Conservation (phyloP, 352 stramenopile species). For the Saprolegnia parasitica region DNA sequence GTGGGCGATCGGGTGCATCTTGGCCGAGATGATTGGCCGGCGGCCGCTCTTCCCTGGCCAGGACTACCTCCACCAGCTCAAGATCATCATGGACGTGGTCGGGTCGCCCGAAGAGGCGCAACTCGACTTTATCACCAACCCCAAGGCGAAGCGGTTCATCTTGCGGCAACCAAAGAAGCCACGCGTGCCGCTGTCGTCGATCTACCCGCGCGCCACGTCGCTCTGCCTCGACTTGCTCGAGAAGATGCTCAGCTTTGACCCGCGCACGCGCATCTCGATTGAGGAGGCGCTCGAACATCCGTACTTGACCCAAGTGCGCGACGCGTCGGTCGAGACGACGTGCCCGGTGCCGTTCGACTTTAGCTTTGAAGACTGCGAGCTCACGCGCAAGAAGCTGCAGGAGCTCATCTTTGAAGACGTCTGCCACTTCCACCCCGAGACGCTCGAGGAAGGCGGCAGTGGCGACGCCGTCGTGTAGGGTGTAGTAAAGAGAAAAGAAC, state of each 20-base stretch:
- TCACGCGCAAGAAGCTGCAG: conserved; percentile 88
- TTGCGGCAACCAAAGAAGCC: conserved; percentile 83
- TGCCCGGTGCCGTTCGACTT: conserved; percentile 82
- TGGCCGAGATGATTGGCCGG: conserved; percentile 81
- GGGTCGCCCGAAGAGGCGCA: conserved; percentile 71
- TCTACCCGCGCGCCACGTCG: conserved; percentile 81
- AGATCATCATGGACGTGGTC: conserved; percentile 89
- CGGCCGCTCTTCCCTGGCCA: conserved; percentile 81
- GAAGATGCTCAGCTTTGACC: conserved; percentile 93
- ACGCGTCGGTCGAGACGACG: conserved; percentile 65
- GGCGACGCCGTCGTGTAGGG: background rate
- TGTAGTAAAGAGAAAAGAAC: background rate
- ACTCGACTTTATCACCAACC: conserved; percentile 86
- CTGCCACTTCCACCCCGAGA: conserved; percentile 81
- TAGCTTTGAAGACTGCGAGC: conserved; percentile 79
- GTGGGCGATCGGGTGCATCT: conserved; percentile 84
- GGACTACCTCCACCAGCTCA: conserved; percentile 83
- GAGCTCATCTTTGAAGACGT: conserved; percentile 91
- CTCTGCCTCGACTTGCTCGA: conserved; percentile 87
- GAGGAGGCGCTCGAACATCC: conserved; percentile 69
- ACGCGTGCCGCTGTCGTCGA: conserved; percentile 67
- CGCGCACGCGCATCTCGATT: conserved; percentile 79
- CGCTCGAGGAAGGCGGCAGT: conserved; percentile 24
- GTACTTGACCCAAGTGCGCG: conserved; percentile 72
- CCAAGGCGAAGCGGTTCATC: conserved; percentile 86